Evolutionary conservation across 176 grass and related monocot species (phyloP), one percentile per base, ranked within the genome.

Genomic region (Aegilops bicornis): DNA sequence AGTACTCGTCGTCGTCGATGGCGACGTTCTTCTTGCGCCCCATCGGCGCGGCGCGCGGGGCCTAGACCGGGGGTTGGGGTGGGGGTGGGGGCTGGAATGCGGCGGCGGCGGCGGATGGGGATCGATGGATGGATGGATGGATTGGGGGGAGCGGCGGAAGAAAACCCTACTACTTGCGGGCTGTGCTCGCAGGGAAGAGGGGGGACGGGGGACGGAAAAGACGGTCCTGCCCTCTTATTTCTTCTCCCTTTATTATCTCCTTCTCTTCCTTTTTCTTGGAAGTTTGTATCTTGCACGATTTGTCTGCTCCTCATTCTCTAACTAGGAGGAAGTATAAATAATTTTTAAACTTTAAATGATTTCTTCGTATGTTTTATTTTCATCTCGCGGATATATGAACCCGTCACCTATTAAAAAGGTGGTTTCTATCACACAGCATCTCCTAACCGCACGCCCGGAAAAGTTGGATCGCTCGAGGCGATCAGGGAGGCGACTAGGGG

Each of bases 1-100:
- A 94, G 92, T 98, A 98, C 88, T 98, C 94, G 61, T 98, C 97
- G 79, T 96, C 94, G 85, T 90, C 87, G 90, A 98, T 96, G 81
- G 79, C 47, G 47, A 98, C 85, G 85, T 86, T 96, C 79, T 98
- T 98, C 92, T 98, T 98, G 76, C 97, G 92, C 60, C 94, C 97
- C 97, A 98, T 98, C 12, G 77, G 23, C 30, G 70, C 33, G 22
- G n/a, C 19, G 75, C 35, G 36, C 3, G 54, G 7, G 20, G 25
- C 3, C 35, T 47, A 54, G 29, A 24, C 74, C n/a, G 16, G 70
- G 42, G 42, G 3, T 64, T 0, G 23, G 66, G 64, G 61, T 9
- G 27, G 40, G 4, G 79, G 12, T 11, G 22, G 7, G 33, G 36
- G 25, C 32, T 9, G 30, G 8, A 72, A 74, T 64, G 67, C 63